Percentiles rank a stretch among this genome's conserved stretches.
These are phyloP conservation scores for Blastobotrys buckinghamii DNA, from an alignment of 1,139 yeast genomes.

Conservation along the genomic window DNA sequence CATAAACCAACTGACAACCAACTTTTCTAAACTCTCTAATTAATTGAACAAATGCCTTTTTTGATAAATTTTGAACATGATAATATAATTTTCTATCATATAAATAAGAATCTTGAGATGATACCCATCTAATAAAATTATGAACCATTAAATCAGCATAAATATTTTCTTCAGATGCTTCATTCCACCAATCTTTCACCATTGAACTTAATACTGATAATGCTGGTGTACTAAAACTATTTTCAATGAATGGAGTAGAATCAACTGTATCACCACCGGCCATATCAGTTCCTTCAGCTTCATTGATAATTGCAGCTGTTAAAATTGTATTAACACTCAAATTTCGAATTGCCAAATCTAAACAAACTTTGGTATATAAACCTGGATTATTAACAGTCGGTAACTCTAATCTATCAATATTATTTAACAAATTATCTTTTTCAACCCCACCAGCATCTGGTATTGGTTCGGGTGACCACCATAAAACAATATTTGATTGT, in stretches of 20 bases:
- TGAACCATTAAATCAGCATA: constrained; percentile 86
- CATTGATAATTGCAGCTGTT: constrained; percentile 77
- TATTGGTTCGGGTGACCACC: constrained; percentile 86
- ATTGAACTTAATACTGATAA: constrained; percentile 61
- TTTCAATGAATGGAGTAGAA: constrained; percentile 36
- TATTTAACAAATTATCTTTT: constrained; percentile 44
- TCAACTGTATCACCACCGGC: constrained; percentile 33
- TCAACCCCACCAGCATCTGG: constrained; percentile 89
- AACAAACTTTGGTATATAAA: constrained; percentile 67
- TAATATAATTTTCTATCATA: constrained; percentile 78
- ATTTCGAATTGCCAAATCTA: constrained; percentile 76
- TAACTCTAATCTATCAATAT: constrained; percentile 58
- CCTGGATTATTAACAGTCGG: constrained; percentile 78
- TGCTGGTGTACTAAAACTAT: constrained; percentile 77
- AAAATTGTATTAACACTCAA: constrained; percentile 79
- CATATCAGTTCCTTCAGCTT: constrained; percentile 83
- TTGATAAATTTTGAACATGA: constrained; percentile 81
- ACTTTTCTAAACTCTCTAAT: constrained; percentile 72
- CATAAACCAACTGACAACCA: constrained; percentile 75
- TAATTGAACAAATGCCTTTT: constrained; percentile 75
- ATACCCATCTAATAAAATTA: constrained; percentile 83
- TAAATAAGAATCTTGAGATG: constrained; percentile 61
- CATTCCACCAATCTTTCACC: constrained; percentile 94
- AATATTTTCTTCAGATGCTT: constrained; percentile 60
- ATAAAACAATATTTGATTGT: constrained; percentile 62